phyloP scores from a whole-genome alignment of 768 basidiomycete species.

The Austroboletus festivus region DNA sequence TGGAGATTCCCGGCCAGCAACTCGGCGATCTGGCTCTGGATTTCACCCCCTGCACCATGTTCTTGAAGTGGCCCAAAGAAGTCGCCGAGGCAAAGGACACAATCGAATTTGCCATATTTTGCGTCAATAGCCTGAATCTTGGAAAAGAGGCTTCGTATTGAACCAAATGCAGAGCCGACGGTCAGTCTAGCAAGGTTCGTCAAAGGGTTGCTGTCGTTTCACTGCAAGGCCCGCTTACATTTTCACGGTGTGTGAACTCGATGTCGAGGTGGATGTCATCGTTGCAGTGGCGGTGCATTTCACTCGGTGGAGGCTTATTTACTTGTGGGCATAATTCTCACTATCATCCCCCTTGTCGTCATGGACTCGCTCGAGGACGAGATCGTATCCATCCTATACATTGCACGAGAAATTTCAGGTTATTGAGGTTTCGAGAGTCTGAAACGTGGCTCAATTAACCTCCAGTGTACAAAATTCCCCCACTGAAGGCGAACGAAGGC shows the following conservation, averaged over 20 bases:
- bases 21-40: conserved; percentile 51
- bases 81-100: conserved; percentile 78
- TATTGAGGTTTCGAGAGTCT: conserved; percentile 21
- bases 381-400: conserved; percentile 85
- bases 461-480: conserved; percentile 88
- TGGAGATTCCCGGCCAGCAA: conserved; percentile 66
- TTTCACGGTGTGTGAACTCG: conserved; percentile 24
- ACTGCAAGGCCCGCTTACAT: conserved; percentile 27
- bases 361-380: conserved; percentile 70
- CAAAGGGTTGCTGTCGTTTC: neutral
- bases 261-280: conserved; percentile 24
- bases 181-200: conserved; percentile 48
- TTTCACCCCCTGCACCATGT: conserved; percentile 27
- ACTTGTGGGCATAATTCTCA: conserved; percentile 28
- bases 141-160: conserved; percentile 67
- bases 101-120: conserved; percentile 92
- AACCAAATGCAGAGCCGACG: conserved; percentile 77
- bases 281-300: neutral
- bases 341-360: neutral
- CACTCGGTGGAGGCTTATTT: neutral
- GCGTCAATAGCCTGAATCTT: conserved; percentile 83
- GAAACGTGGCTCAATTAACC: conserved; percentile 15
- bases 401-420: conserved; percentile 92
- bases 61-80: conserved; percentile 68
- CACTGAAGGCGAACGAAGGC: conserved; percentile 81